Base-by-base conservation (phyloP, 441 rosid species). In the Erodium moschatum region DNA sequence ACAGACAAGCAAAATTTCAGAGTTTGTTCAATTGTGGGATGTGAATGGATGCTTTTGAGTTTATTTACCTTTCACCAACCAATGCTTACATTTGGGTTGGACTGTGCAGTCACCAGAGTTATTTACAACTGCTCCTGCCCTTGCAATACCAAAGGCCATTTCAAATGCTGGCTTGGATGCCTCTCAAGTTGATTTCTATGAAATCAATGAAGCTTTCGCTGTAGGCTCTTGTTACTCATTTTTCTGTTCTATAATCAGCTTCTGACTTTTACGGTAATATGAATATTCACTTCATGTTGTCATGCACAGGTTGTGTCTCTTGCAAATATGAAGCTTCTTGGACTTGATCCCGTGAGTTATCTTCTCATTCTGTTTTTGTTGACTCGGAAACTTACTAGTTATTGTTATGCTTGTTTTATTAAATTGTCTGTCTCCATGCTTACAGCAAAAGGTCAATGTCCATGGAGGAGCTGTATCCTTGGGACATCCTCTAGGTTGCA, bases 401-500 rank as follows among this genome's bases (percentile, higher is more conserved):
- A 24, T 0, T 2, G 27, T 24, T 20, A 5, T 10, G n/a, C 8
- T 64, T 64, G 12, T 11, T 35, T 61, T 27, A 27, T 62, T 62
- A 0, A 64, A 33, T 24, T 21, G 58, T 8, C 15, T 10, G 65
- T 58, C 52, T 9, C 13, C 31, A 2, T 72, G 16, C 15, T 54
- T 76, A 50, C 82, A 91, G 99, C 93, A 95, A 71, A 91, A 85
- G 70, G 83, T 85, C 35, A 91, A 95, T 63, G 95, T 86, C 24
- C 89, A 91, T 3, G 99, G 97, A 67, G 99, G 99, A 71, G 97
- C 97, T 65, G 96, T 91, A 60, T 81, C 99, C 0, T 80, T 94
- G 80, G 99, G 99, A 65, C 97, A 94, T 79, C 97, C 99, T 71
- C 80, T 90, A 71, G 99, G 97, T 44, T 94, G 99, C 87, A 90